These are phyloP conservation scores for Aaosphaeria arxii DNA, from an alignment of 2,329 filamentous ascomycete genomes.

Conservation along the genomic window DNA sequence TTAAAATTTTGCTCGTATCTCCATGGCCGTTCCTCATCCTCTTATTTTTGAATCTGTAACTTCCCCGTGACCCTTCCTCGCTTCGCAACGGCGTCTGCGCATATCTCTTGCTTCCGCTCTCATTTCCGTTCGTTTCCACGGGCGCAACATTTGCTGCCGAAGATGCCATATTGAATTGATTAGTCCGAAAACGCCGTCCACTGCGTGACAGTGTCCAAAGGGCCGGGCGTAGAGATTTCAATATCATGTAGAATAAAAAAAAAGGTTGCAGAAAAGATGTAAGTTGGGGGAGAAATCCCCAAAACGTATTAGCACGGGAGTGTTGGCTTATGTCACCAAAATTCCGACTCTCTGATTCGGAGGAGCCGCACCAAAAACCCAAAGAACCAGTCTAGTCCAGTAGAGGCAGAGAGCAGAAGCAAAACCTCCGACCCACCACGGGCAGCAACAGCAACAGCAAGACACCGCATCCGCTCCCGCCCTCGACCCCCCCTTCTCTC, in stretches of 20 bases:
- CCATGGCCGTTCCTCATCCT: conserved; percentile 45
- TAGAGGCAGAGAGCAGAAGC: neutral
- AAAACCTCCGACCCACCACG: neutral
- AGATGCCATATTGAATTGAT: conserved; percentile 30
- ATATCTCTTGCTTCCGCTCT: conserved; percentile 28
- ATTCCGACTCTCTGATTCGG: conserved; percentile 5
- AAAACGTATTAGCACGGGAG: conserved; percentile 1
- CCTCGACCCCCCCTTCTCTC: conserved; percentile 21
- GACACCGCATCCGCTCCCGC: conserved; percentile 15
- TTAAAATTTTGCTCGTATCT: conserved; percentile 31
- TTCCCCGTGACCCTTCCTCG: conserved; percentile 32
- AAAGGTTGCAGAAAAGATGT: conserved; percentile 5
- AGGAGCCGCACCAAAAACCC: no score
- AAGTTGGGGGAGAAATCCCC: conserved; percentile 6
- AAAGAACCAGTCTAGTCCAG: no score
- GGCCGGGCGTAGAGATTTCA: conserved; percentile 8
- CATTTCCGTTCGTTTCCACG: conserved; percentile 29
- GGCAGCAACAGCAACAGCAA: neutral
- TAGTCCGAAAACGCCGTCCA: conserved; percentile 9
- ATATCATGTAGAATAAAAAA: conserved; percentile 15
- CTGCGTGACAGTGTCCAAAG: conserved; percentile 20
- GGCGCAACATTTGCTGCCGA: conserved; percentile 27
- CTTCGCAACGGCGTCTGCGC: conserved; percentile 30
- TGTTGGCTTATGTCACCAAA: conserved; percentile 17
- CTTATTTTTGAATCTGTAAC: conserved; percentile 44